These are phyloP conservation scores for Kernera saxatilis DNA, from an alignment of 345 rosid species.

Conservation along the genomic window DNA sequence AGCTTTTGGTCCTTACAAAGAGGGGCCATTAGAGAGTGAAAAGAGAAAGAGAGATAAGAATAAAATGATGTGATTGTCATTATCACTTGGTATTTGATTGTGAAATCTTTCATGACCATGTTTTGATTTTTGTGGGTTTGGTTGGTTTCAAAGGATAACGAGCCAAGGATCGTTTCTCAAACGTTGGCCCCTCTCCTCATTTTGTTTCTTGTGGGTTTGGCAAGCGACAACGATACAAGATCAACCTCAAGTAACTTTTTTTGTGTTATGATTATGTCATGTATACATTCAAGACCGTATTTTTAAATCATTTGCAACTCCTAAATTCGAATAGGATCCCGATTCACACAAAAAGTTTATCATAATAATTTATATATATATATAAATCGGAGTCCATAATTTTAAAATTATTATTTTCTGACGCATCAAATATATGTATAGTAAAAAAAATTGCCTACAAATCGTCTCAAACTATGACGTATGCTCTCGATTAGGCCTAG, in stretches of 20 bases:
- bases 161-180: constrained; percentile 15
- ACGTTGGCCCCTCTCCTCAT: neutral
- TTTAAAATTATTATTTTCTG: neutral
- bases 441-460: too few relatives aligned
- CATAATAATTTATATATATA: neutral
- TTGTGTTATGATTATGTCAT: constrained; percentile 6
- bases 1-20: constrained; percentile 31
- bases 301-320: neutral
- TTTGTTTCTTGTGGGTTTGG: constrained; percentile 15
- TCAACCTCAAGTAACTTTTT: neutral
- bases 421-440: neutral
- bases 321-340: neutral
- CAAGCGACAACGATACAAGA: constrained; percentile 6
- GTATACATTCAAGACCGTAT: neutral
- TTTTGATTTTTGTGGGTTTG: constrained; percentile 21
- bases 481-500: too few relatives aligned
- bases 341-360: neutral
- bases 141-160: constrained; percentile 16
- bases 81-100: constrained; percentile 20
- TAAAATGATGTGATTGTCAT: constrained; percentile 19
- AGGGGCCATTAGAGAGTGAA: neutral
- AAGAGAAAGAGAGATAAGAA: constrained; percentile 2
- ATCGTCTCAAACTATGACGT: too few relatives aligned
- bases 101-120: constrained; percentile 18
- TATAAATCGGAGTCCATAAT: neutral